A percentile compares a stretch with the other conserved stretches of the same genome.
Conservation (phyloP, 805 yeast species). For the Lipomyces japonicus region DNA sequence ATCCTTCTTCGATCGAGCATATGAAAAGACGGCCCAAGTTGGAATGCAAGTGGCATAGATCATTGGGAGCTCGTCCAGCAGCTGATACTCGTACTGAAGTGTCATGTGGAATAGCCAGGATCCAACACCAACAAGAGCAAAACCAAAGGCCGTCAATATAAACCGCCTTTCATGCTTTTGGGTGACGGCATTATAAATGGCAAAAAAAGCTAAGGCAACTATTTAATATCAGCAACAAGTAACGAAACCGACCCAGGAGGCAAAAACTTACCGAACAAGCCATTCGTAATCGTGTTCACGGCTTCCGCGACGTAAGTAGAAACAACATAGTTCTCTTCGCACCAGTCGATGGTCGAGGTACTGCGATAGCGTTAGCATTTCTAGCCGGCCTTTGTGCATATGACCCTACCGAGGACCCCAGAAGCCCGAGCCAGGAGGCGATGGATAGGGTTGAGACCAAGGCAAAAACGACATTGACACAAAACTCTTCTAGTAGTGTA, state of each 20-base stretch:
- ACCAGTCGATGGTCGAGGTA: slow-evolving; percentile 97
- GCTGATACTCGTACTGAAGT: slow-evolving; percentile 77
- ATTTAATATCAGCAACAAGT: background rate
- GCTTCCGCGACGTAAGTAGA: slow-evolving; percentile 85
- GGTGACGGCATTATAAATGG: slow-evolving; percentile 56
- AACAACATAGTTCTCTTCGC: slow-evolving; percentile 93
- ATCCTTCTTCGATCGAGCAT: slow-evolving; percentile 43
- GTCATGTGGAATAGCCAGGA: slow-evolving; percentile 98
- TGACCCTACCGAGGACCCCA: slow-evolving; percentile 54
- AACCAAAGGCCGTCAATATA: slow-evolving; percentile 67
- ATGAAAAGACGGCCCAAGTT: slow-evolving; percentile 75
- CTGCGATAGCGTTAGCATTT: slow-evolving; percentile 17
- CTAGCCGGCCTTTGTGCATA: background rate
- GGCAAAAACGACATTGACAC: slow-evolving; percentile 8
- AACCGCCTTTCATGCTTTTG: slow-evolving; percentile 70
- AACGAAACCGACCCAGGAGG: background rate
- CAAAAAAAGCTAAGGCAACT: slow-evolving; percentile 55
- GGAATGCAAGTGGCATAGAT: slow-evolving; percentile 96
- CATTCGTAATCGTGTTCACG: slow-evolving; percentile 78
- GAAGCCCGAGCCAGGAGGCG: slow-evolving; percentile 52
- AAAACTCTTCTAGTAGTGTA: too few species aligned
- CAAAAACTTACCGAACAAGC: slow-evolving; percentile 41
- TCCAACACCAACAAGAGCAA: slow-evolving; percentile 86
- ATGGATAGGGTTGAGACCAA: slow-evolving; percentile 47
- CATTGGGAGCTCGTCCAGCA: slow-evolving; percentile 96